Evolutionary conservation across 352 stramenopile genomes (phyloP).

Genomic region (Phytophthora fragariae): DNA sequence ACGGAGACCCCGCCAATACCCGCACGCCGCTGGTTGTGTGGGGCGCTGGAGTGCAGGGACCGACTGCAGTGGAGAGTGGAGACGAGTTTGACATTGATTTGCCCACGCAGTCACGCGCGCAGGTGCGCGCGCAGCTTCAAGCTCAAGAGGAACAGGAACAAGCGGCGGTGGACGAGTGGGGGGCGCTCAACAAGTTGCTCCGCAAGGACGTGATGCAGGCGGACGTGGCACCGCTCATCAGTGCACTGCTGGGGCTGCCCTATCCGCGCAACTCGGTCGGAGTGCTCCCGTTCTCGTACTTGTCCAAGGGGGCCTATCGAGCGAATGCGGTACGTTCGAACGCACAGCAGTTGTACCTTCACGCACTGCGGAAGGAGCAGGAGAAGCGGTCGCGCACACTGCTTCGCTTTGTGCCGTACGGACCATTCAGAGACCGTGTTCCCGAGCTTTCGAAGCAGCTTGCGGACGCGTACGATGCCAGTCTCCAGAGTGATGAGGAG

Average conservation of each 20-base stretch:
- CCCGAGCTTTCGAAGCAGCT: constrained; percentile 43
- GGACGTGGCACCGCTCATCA: constrained; percentile 82
- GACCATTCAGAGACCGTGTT: constrained; percentile 53
- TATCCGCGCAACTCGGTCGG: constrained; percentile 88
- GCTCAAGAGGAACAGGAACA: constrained; percentile 63
- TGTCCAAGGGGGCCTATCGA: constrained; percentile 68
- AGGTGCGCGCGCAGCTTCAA: constrained; percentile 66
- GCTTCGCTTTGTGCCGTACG: constrained; percentile 66
- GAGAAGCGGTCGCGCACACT: constrained; percentile 70
- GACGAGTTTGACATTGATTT: constrained; percentile 64
- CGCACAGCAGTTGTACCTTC: constrained; percentile 70
- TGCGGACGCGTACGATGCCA: constrained; percentile 27
- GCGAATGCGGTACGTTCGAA: constrained; percentile 77
- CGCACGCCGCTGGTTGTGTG: constrained; percentile 82
- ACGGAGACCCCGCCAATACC: constrained; percentile 85
- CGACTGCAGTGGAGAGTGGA: constrained; percentile 1
- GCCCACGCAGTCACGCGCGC: constrained; percentile 68
- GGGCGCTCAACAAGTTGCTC: constrained; percentile 47
- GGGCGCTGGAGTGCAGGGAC: constrained; percentile 72
- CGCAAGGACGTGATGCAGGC: constrained; percentile 88
- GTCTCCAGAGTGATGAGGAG: constrained; percentile 19
- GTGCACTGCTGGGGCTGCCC: constrained; percentile 70
- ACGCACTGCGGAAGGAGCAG: constrained; percentile 72
- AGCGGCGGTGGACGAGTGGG: constrained; percentile 53
- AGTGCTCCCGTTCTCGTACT: constrained; percentile 76